Conservation (phyloP, 2,329 filamentous ascomycete genomes). For the Alternaria sp. region DNA sequence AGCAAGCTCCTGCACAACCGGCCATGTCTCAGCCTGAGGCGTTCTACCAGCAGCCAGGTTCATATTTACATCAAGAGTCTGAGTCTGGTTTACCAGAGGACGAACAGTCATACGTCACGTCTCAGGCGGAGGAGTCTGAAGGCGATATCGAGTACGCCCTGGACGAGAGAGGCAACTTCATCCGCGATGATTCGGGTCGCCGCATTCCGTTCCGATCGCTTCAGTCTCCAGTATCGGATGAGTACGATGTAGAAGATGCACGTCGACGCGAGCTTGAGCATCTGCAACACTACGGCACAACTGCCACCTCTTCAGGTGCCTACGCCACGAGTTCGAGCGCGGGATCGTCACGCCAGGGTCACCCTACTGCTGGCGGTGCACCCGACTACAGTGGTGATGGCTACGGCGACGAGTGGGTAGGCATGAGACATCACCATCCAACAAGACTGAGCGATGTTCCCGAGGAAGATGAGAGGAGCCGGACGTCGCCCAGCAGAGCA, state of each 20-base stretch:
- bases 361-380: constrained; percentile 22
- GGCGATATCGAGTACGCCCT: constrained; percentile 48
- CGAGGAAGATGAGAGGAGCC: constrained; percentile 49
- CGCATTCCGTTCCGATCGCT: constrained; percentile 44
- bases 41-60: constrained; percentile 49
- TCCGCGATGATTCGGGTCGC: constrained; percentile 44
- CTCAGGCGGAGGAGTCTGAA: constrained; percentile 43
- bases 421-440: constrained; percentile 49
- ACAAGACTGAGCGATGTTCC: constrained; percentile 50
- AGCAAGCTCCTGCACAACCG: constrained; percentile 27
- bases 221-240: constrained; percentile 53
- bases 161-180: constrained; percentile 46
- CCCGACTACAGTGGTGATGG: constrained; percentile 48
- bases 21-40: constrained; percentile 44
- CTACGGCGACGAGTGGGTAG: constrained; percentile 48
- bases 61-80: constrained; percentile 43
- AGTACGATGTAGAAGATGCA: constrained; percentile 62
- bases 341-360: constrained; percentile 26
- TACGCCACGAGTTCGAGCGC: constrained; percentile 38
- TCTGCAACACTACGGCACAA: constrained; percentile 53
- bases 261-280: constrained; percentile 57
- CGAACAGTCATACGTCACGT: constrained; percentile 45
- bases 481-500: constrained; percentile 46
- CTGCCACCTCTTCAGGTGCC: constrained; percentile 35
- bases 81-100: constrained; percentile 38